These are phyloP conservation scores for Pyronema omphalodes DNA, from an alignment of 495 filamentous ascomycete species.

Conservation along the genomic window DNA sequence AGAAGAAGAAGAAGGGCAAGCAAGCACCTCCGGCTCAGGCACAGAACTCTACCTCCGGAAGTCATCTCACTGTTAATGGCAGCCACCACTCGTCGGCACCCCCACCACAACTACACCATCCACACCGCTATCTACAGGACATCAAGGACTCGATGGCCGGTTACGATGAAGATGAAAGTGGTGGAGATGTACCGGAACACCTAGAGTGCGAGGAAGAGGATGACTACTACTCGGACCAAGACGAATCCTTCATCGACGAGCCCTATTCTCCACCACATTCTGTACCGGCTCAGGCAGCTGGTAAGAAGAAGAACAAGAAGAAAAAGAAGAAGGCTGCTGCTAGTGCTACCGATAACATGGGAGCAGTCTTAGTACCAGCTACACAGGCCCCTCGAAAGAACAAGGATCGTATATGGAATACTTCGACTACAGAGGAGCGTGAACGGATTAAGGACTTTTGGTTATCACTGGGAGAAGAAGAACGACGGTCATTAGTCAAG, in stretches of 20 bases:
- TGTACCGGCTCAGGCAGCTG: slow-evolving; percentile 14
- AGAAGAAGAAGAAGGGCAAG: slow-evolving; percentile 26
- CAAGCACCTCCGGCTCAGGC: slow-evolving; percentile 8
- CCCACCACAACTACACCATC: slow-evolving; percentile 15
- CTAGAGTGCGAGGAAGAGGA: slow-evolving; percentile 27
- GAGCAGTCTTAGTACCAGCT: slow-evolving; percentile 2
- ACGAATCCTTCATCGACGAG: slow-evolving; percentile 30
- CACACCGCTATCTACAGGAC: slow-evolving; percentile 17
- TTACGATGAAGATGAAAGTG: slow-evolving; percentile 14
- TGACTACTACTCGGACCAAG: slow-evolving; percentile 32
- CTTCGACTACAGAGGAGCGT: slow-evolving; percentile 75
- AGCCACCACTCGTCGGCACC: slow-evolving; percentile 9
- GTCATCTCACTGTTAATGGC: background rate
- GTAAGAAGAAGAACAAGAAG: slow-evolving; percentile 44
- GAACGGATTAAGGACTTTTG: slow-evolving; percentile 97
- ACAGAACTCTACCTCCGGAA: slow-evolving; percentile 4
- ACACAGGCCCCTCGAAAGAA: slow-evolving; percentile 11
- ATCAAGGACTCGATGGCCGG: slow-evolving; percentile 22
- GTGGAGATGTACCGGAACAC: slow-evolving; percentile 11
- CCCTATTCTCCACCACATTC: slow-evolving; percentile 16
- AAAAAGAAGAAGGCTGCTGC: slow-evolving; percentile 35
- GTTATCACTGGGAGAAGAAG: slow-evolving; percentile 87
- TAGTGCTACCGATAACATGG: slow-evolving; percentile 9
- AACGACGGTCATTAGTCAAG: slow-evolving; percentile 83
- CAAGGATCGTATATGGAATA: slow-evolving; percentile 93